Evolutionary conservation across 2,329 filamentous ascomycete species (phyloP), one percentile per base, ranked within the genome.

Genomic region (Clarireedia hainanense): DNA sequence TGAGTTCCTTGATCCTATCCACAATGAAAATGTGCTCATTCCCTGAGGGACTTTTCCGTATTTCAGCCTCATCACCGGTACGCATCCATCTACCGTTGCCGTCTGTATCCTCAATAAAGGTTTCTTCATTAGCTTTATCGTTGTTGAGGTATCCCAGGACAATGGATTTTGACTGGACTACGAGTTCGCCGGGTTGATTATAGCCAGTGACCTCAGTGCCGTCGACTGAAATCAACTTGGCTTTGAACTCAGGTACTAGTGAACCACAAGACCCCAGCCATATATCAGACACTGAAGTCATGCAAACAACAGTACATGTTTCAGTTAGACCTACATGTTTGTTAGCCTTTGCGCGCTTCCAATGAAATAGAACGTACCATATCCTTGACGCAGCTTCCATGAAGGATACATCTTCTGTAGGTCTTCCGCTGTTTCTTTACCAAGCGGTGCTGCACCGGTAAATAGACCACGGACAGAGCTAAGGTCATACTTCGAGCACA

Each of bases 131-230:
- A 3, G 91, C 90, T 65, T 88, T 85, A 46, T 88, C 84, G 66
- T 96, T 95, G 72, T 95, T 87, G 52, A 95, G 74, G 64, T 96
- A 96, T 1, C 91, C 91, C 0, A 96, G 72, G 0, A 88, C 84
- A 1, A 95, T 81, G 1, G 85, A 84, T 0, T 90, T 91, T 0
- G 82, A 83, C 68, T 89, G 88, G 23, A 95, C 80, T 17, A 89
- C 77, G 14, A 96, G 78, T 70, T 96, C 91, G 37, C 91, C 91
- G 0, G 86, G 88, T 47, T 83, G 81, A 59, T 92, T 82, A 62
- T 63, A 60, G 6, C 74, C 78, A 0, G 80, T 85, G 55, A 94
- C 78, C 66, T 94, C 88, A 5, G 76, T 74, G 1, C 87, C 88
- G 58, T 91, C 85, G 1, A 69, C 17, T 4, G 80, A 81, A 17